Conservation (phyloP, 257 asterid genomes). For the Primulina tabacum region DNA sequence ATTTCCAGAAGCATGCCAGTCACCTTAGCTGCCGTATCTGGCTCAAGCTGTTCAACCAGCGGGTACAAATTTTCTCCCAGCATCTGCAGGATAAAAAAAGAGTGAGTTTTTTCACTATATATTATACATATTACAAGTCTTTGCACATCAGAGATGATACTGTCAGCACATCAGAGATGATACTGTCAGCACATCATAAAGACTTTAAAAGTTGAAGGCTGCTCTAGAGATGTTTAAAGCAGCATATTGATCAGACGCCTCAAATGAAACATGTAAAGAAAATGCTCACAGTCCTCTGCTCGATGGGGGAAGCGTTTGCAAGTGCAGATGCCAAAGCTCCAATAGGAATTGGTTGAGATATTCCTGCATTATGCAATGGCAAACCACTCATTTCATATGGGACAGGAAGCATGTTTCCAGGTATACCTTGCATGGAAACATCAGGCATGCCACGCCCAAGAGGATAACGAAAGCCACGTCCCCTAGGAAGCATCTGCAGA, state of each 20-base stretch:
- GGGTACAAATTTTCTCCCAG: slow-evolving; percentile 63
- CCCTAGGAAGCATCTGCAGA: slow-evolving; percentile 44
- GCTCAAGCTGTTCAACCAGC: slow-evolving; percentile 59
- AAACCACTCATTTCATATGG: slow-evolving; percentile 40
- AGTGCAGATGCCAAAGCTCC: slow-evolving; percentile 65
- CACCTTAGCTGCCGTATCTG: slow-evolving; percentile 58
- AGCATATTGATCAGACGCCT: too few relatives aligned
- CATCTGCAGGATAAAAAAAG: slow-evolving; percentile 42
- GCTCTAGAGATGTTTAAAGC: background rate
- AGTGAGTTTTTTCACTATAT: too few relatives aligned
- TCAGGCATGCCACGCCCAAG: slow-evolving; percentile 37
- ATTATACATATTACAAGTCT: background rate
- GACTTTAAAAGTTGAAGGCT: background rate
- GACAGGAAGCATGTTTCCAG: slow-evolving; percentile 38
- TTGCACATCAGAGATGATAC: background rate
- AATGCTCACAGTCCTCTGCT: slow-evolving; percentile 57
- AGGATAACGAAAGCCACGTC: slow-evolving; percentile 38
- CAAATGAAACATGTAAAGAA: background rate
- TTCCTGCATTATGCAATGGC: slow-evolving; percentile 35
- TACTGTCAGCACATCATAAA: background rate
- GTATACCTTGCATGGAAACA: slow-evolving; percentile 34
- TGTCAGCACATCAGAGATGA: background rate
- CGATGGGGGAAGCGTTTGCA: slow-evolving; percentile 65
- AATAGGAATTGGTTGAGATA: slow-evolving; percentile 32
- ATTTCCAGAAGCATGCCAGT: slow-evolving; percentile 73